These are phyloP conservation scores for Maudiozyma turicensis DNA, from an alignment of 805 yeast species.

Conservation along the genomic window DNA sequence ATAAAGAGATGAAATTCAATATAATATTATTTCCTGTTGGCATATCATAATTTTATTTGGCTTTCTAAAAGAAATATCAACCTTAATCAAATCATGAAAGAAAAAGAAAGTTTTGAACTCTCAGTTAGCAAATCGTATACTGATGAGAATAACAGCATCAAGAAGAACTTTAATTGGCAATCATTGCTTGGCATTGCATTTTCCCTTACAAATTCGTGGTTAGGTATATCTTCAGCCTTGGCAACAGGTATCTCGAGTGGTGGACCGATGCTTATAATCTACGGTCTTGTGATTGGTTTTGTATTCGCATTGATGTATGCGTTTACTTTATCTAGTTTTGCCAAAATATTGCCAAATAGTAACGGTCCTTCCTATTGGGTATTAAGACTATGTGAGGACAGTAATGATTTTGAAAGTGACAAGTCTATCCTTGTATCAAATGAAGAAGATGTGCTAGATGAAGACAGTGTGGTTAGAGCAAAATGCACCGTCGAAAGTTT, in stretches of 20 bases:
- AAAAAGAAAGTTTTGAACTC: background rate
- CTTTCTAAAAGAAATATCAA: background rate
- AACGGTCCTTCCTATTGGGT: conserved; percentile 58
- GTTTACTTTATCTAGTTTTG: conserved; percentile 40
- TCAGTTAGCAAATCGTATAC: background rate
- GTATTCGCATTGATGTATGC: background rate
- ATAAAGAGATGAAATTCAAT: background rate
- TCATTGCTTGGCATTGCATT: conserved; percentile 50
- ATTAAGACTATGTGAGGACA: conserved; percentile 22
- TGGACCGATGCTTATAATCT: conserved; percentile 48
- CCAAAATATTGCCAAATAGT: conserved; percentile 45
- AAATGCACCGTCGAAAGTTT: background rate
- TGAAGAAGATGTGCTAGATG: background rate
- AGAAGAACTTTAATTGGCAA: conserved; percentile 33
- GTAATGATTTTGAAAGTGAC: background rate
- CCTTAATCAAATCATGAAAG: background rate
- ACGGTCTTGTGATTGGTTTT: conserved; percentile 37
- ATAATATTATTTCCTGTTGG: background rate
- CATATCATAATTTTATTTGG: background rate
- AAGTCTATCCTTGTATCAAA: background rate
- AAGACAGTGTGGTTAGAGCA: too few relatives aligned
- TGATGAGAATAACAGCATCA: background rate
- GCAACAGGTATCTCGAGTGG: conserved; percentile 47
- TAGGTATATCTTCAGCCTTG: conserved; percentile 48
- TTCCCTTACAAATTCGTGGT: conserved; percentile 54